A percentile compares a stretch with the other conserved stretches of the same genome.
Evolutionary conservation across 352 stramenopile species (phyloP).

Genomic region (Phytophthora chlamydospora): DNA sequence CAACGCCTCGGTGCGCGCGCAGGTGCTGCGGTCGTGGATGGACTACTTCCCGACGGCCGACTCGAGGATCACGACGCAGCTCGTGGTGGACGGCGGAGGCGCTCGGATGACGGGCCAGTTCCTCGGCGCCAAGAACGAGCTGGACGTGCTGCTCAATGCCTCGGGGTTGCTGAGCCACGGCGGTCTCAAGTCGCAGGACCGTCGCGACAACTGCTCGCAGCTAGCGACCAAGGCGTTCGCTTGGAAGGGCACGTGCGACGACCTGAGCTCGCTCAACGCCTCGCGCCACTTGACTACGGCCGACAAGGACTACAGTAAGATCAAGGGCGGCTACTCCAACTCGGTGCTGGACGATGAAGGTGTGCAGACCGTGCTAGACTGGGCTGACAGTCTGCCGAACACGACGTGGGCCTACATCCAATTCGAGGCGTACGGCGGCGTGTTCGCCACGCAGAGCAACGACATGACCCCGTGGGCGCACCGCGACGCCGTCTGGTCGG

Average conservation of each 20-base stretch:
- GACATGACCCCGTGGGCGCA: slow-evolving; percentile 56
- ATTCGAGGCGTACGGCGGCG: slow-evolving; percentile 58
- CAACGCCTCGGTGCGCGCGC: slow-evolving; percentile 34
- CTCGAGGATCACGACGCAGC: slow-evolving; percentile 55
- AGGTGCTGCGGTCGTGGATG: slow-evolving; percentile 56
- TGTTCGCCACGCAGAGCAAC: slow-evolving; percentile 48
- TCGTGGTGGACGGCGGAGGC: slow-evolving; percentile 44
- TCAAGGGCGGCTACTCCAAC: slow-evolving; percentile 58
- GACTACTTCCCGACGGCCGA: slow-evolving; percentile 55
- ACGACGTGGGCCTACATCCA: slow-evolving; percentile 56
- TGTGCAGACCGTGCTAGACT: slow-evolving; percentile 44
- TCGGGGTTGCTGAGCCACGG: slow-evolving; percentile 43
- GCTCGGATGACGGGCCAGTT: slow-evolving; percentile 51
- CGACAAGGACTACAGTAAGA: slow-evolving; percentile 56
- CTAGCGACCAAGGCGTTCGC: slow-evolving; percentile 59
- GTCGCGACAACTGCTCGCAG: slow-evolving; percentile 49
- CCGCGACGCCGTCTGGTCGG: slow-evolving; percentile 52
- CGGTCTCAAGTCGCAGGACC: slow-evolving; percentile 43
- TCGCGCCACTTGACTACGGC: slow-evolving; percentile 37
- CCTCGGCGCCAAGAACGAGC: slow-evolving; percentile 40
- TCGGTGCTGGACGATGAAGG: slow-evolving; percentile 43
- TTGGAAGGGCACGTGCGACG: slow-evolving; percentile 49
- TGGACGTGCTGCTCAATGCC: slow-evolving; percentile 41
- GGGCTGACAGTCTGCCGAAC: slow-evolving; percentile 40
- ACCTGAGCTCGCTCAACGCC: slow-evolving; percentile 43